Base-by-base conservation (phyloP, 2,329 filamentous ascomycete genomes). In the Verticillium zaregamsianum region DNA sequence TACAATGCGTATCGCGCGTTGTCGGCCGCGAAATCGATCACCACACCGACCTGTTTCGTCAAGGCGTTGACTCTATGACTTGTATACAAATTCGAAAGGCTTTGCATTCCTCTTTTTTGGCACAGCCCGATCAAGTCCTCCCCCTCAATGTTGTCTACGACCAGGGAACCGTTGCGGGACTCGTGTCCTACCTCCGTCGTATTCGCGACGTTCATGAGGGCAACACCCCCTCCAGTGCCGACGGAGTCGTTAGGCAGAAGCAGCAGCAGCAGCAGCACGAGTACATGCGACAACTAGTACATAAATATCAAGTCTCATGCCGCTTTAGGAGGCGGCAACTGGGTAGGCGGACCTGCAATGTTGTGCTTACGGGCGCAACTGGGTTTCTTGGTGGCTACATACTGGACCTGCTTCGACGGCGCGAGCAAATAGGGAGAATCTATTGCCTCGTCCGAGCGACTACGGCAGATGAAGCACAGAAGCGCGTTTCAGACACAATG, bases 81-180 rank as follows among this genome's bases (percentile, higher is more conserved):
- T 83, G 80, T 59, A 81, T 86, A 63, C 82, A 82, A 60, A 78
- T 88, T 23, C 72, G 82, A 17, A 74, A 70, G 54, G 55, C 72
- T 3, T 66, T 77, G 2, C 67, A 73, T 33, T 64, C 68, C 1
- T 59, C 25, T 0, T 71, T 72, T 25, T 59, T 76, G 0, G 61
- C 64, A 0, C 28, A 62, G 0, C 49, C 52, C 0, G 59, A 61
- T 1, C 37, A 20, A 0, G 31, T 57, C 0, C 68, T 88, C 1
- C 84, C 86, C 0, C 74, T 83, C 63, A 88, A 85, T 62, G 69
- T 88, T 1, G 79, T 89, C 0, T 87, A 88, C 65, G 84, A 89
- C 62, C 81, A 80, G 61, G 83, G 84, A 1, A 86, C 78, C 2
- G 73, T 87, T n/a, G 65, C 75, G 0, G 52, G 56, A 0, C 56